Evolutionary conservation across 257 asterid genomes (phyloP), one percentile per base, ranked within the genome.

Genomic region (Salvia splendens): DNA sequence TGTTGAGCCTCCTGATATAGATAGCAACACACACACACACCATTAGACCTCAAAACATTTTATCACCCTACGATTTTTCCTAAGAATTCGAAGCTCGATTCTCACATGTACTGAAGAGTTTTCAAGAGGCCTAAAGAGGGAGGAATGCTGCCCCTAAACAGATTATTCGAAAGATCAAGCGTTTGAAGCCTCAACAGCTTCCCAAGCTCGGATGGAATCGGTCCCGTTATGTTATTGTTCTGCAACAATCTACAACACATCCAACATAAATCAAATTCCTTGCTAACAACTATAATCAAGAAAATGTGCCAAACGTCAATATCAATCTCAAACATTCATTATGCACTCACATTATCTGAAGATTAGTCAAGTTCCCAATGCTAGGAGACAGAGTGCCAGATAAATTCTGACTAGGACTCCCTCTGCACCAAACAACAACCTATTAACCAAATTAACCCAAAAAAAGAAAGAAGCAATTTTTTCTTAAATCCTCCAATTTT

Each of bases 391-490:
- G 80, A 64, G 81, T 70, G 28, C 99, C 99, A 36, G 96, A 86
- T 65, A 93, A 74, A 80, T 79, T 85, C 86, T 90, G 99, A 75
- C 97, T 88, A n/a, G 99, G 99, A 70, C 85, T 79, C 45, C 99
- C 99, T 79, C 99, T 93, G 91, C 82, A 85, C 12, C 78, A 73
- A 6, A 75, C 72, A 78, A 80, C 73, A 80, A 77, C 64, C 76
- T 65, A 76, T 75, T 36, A 79, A 76, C 73, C 67, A 61, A 73
- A 76, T 73, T 45, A 70, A 59, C 60, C 75, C 10, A 40, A 4
- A 60, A 60, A 36, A 0, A 36, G 10, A 8, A 16, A 15, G 11
- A 0, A 32, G 33, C 30, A 24, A 24, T 24, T 69, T 40, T 16
- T 30, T 35, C 16, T 35, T 1, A 51, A 51, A 12, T 20, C 54